These are phyloP conservation scores for Gaeumannomyces sp. DNA, from an alignment of 2,329 filamentous ascomycete genomes.

Conservation along the genomic window DNA sequence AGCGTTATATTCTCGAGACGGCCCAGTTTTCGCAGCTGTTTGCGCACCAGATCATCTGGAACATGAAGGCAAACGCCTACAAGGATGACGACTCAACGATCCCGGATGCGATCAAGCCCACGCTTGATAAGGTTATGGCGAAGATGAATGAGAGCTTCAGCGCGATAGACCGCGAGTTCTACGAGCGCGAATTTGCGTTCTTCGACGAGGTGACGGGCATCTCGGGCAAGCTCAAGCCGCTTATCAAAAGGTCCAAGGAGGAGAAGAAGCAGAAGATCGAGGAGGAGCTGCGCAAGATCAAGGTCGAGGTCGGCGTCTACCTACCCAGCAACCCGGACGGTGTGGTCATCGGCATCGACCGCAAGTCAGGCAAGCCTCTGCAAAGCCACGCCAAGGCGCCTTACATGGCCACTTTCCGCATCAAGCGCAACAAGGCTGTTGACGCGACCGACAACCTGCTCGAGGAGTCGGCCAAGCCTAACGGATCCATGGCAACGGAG, in stretches of 20 bases:
- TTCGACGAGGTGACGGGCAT: constrained; percentile 95
- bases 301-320: constrained; percentile 95
- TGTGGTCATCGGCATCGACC: constrained; percentile 94
- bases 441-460: constrained; percentile 48
- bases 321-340: constrained; percentile 95
- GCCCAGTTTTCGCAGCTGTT: constrained; percentile 97
- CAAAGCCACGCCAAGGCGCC: constrained; percentile 98
- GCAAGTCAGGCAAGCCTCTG: constrained; percentile 93
- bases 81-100: constrained; percentile 92
- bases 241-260: constrained; percentile 84
- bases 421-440: constrained; percentile 67
- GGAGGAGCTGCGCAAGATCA: constrained; percentile 94
- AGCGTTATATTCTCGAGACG: constrained; percentile 93
- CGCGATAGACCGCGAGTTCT: constrained; percentile 72
- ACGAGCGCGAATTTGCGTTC: constrained; percentile 93
- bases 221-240: constrained; percentile 90
- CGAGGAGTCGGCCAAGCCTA: constrained; percentile 38
- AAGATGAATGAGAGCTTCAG: constrained; percentile 81
- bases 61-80: constrained; percentile 98
- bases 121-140: constrained; percentile 81
- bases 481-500: constrained; percentile 25
- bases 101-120: constrained; percentile 88
- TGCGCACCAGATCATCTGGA: constrained; percentile 99
- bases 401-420: constrained; percentile 98
- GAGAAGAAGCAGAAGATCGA: constrained; percentile 99